Percentiles rank a stretch among this genome's conserved stretches.
These are phyloP conservation scores for Arthroderma sp. DNA, from an alignment of 2,329 filamentous ascomycete species.

Conservation along the genomic window DNA sequence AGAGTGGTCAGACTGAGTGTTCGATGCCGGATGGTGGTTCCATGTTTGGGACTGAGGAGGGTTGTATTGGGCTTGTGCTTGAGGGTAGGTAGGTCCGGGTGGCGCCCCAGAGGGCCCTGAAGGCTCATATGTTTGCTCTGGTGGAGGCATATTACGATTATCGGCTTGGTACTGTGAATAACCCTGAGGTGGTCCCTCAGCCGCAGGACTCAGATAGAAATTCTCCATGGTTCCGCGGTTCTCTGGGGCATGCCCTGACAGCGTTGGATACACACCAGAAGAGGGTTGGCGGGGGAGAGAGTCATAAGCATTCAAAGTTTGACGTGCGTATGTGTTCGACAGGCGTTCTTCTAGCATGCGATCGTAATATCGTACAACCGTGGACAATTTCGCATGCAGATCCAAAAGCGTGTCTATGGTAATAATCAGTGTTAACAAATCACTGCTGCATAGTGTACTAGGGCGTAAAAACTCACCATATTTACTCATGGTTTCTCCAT, in stretches of 20 bases:
- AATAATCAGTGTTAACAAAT: neutral
- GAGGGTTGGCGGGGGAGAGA: conserved; percentile 34
- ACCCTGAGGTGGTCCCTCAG: neutral
- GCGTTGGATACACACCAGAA: conserved; percentile 56
- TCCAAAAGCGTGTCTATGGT: conserved; percentile 73
- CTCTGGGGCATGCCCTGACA: conserved; percentile 43
- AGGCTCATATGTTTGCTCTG: conserved; percentile 2
- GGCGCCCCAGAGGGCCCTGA: too few species aligned
- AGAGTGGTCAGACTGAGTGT: neutral
- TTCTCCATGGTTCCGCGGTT: conserved; percentile 31
- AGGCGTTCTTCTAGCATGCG: conserved; percentile 93
- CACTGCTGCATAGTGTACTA: neutral
- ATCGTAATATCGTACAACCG: conserved; percentile 94
- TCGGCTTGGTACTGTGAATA: neutral
- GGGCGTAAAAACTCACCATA: conserved; percentile 52
- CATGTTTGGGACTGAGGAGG: conserved; percentile 1
- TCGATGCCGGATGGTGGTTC: conserved; percentile 2
- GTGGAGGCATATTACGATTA: neutral
- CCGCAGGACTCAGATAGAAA: conserved; percentile 5
- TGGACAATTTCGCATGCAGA: conserved; percentile 86
- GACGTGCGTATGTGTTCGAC: conserved; percentile 81
- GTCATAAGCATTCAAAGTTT: conserved; percentile 52
- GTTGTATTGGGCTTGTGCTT: neutral
- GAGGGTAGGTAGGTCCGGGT: neutral
- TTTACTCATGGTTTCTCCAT: conserved; percentile 99